phyloP scores from a whole-genome alignment of 2,329 filamentous ascomycete genomes.

The Talaromyces sp. region DNA sequence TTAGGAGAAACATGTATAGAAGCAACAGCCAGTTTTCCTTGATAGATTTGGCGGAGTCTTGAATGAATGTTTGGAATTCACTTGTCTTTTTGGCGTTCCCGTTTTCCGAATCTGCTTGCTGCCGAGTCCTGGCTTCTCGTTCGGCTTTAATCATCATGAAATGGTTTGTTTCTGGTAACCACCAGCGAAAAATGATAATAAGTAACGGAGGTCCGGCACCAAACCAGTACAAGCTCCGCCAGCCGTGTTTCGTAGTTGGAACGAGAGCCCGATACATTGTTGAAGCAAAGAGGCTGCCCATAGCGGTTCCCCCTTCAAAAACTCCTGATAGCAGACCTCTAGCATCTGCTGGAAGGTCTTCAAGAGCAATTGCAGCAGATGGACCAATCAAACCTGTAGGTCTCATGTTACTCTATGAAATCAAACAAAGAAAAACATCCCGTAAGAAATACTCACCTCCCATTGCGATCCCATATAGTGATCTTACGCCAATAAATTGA shows the following conservation, averaged over 20 bases:
- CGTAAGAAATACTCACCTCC: constrained; percentile 27
- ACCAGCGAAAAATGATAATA: constrained; percentile 66
- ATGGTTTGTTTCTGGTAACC: constrained; percentile 69
- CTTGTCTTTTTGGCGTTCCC: constrained; percentile 7
- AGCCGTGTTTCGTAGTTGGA: constrained; percentile 32
- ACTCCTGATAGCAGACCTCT: constrained; percentile 37
- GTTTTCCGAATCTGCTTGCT: not conserved
- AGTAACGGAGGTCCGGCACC: constrained; percentile 35
- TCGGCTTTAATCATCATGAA: constrained; percentile 46
- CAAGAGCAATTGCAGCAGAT: constrained; percentile 39
- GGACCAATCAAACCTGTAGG: constrained; percentile 25
- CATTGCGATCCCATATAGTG: constrained; percentile 40
- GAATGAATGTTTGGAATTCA: constrained; percentile 20
- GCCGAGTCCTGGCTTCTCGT: constrained; percentile 20
- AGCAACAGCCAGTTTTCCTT: constrained; percentile 35
- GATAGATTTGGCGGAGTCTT: constrained; percentile 24
- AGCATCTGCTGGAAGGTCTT: constrained; percentile 39
- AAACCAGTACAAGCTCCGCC: constrained; percentile 38
- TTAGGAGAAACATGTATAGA: constrained; percentile 36
- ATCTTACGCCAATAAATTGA: constrained; percentile 36
- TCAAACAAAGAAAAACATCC: no score
- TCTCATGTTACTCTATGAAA: not conserved
- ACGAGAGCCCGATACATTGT: constrained; percentile 36
- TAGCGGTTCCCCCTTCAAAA: constrained; percentile 34
- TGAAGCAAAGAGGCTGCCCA: constrained; percentile 36